Conservation (phyloP, 108 stramenopile genomes). For the Epithemia pelagica region DNA sequence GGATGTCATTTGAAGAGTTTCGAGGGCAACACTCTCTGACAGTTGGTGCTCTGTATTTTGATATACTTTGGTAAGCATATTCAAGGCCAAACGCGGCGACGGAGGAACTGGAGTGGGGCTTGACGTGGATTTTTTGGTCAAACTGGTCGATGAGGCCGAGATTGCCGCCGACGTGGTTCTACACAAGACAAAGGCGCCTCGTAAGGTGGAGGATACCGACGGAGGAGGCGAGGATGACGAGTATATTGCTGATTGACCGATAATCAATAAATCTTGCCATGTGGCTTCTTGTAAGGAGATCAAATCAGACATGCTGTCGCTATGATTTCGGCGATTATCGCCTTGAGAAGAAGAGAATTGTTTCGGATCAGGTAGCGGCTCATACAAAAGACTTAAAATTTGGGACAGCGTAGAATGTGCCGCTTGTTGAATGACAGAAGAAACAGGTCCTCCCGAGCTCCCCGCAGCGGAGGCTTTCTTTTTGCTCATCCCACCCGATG, state of each 20-base stretch:
- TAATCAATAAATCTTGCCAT: slow-evolving; percentile 36
- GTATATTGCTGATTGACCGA: background rate
- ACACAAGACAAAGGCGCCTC: slow-evolving; percentile 39
- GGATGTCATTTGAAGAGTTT: slow-evolving; percentile 6
- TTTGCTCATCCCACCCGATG: background rate
- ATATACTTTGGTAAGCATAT: slow-evolving; percentile 25
- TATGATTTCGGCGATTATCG: background rate
- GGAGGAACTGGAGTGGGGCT: slow-evolving; percentile 16
- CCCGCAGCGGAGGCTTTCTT: background rate
- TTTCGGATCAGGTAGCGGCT: slow-evolving; percentile 9
- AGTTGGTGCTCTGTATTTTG: background rate
- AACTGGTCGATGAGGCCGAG: background rate
- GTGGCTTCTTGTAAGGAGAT: slow-evolving; percentile 16
- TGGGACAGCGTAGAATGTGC: slow-evolving; percentile 38
- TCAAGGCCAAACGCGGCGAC: slow-evolving; percentile 26
- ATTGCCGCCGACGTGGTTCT: slow-evolving; percentile 8
- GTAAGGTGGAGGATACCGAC: slow-evolving; percentile 12
- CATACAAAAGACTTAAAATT: slow-evolving; percentile 21
- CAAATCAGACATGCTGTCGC: background rate
- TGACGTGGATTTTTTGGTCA: background rate
- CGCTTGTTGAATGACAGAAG: slow-evolving; percentile 24
- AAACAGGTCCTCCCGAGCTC: background rate
- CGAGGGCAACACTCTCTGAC: background rate
- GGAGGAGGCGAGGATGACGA: background rate
- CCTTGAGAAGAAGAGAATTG: too few relatives aligned